Base-by-base conservation (phyloP, 2,329 filamentous ascomycete genomes). In the Corinectria fuckeliana region DNA sequence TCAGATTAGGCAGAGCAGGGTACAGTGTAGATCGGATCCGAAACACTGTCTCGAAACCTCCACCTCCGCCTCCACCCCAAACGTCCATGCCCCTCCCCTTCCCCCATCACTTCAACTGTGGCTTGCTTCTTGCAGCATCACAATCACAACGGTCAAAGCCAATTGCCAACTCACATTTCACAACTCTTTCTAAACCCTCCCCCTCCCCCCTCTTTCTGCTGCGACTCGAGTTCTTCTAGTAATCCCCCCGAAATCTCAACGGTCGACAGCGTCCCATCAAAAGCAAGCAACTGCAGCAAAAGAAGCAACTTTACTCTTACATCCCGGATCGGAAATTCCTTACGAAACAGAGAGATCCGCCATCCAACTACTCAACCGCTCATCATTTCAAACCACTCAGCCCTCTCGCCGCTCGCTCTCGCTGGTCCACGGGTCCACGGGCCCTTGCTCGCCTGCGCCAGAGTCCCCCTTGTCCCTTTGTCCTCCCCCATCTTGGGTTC, bases 401-500 rank as follows among this genome's bases (percentile, higher is more conserved):
- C 20, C 30, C 28, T 23, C 21, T 25, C 9, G 18, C 38, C 36
- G 13, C 32, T 32, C 16, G 23, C 16, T 47, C 39, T 25, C 41
- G 39, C 34, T 30, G n/a, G n/a, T n/a, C n/a, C n/a, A n/a, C n/a
- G n/a, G n/a, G n/a, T 44, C 50, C 49, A 28, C 36, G 14, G 41
- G 42, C 20, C 34, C 38, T 50, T 42, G 48, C 48, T 57, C 55
- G 55, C 48, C 48, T 57, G 39, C 39, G 48, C 44, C 41, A 49
- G 32, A 36, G n/a, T 14, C 18, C n/a, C n/a, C 23, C 56, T 67
- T 68, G 61, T 67, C 61, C 62, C 66, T 62, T 69, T 66, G 64
- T 70, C 62, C 66, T 62, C 61, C 63, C 47, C 47, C 62, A 54
- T 39, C 58, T 49, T 25, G 55, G 58, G 68, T 70, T 70, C 59